Conservation (phyloP, 2,329 filamentous ascomycete species). For the Aspergillus quadricinctus region DNA sequence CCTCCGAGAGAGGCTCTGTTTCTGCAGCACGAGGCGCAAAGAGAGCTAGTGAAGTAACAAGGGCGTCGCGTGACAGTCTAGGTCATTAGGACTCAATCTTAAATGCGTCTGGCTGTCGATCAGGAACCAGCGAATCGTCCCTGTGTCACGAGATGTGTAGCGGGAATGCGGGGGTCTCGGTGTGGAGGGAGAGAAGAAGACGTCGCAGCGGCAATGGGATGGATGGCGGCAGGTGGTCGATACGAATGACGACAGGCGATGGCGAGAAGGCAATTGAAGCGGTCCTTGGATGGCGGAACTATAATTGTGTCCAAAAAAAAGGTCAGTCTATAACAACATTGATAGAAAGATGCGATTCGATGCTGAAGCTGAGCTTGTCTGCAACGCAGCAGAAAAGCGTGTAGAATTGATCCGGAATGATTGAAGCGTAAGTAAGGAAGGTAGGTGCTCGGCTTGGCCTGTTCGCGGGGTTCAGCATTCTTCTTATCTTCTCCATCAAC, state of each 20-base stretch:
- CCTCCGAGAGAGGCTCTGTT: neutral
- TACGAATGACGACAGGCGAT: conserved; percentile 4
- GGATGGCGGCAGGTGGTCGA: neutral
- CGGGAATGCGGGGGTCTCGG: neutral
- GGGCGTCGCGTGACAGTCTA: conserved; percentile 4
- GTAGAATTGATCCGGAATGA: neutral
- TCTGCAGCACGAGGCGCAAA: conserved; percentile 6
- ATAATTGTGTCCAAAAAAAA: neutral
- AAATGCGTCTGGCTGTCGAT: conserved; percentile 2
- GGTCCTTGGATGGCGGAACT: neutral
- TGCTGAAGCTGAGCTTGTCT: neutral
- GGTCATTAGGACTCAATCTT: conserved; percentile 10
- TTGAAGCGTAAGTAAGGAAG: neutral
- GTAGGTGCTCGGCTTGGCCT: neutral
- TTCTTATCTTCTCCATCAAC: neutral
- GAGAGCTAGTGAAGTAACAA: conserved; percentile 1
- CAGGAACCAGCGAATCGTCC: conserved; percentile 1
- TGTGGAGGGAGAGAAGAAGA: neutral
- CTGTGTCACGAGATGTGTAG: conserved; percentile 7
- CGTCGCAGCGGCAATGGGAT: neutral
- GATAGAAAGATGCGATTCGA: neutral
- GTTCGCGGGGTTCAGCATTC: neutral
- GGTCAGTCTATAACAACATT: neutral
- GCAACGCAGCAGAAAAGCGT: neutral
- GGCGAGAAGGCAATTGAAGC: neutral